Evolutionary conservation across 495 filamentous ascomycete genomes (phyloP), one percentile per base, ranked within the genome.

Genomic region (Schizothecium vesticola): DNA sequence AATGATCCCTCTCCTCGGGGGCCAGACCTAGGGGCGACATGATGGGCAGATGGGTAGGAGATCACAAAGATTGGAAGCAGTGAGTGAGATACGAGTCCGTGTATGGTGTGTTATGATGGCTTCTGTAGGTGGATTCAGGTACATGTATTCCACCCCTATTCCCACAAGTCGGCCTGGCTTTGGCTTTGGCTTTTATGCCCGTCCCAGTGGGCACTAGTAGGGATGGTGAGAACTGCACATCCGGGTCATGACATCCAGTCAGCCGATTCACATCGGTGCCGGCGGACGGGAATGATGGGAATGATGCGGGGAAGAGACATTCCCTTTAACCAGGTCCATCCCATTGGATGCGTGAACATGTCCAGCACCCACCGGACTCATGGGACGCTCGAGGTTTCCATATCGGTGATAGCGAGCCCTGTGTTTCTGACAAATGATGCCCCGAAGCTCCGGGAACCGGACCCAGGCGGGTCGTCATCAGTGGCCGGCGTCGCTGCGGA

Each of bases 1-100:
- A 92, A 71, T 89, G 86, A 59, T 84, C 84, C 68, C 87, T 88
- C 73, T 92, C 80, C 26, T 83, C 85, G 43, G 85, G 76, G 0
- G 86, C 87, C 55, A 92, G 85, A 33, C 77, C 76, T 1, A 74
- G 67, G 25, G 73, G 67, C 13, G 80, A 75, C 75, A 77, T 77
- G 29, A 4, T 73, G 61, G 67, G 22, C 22, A 55, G 29, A 4
- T 73, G 61, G 67, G 22, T 16, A 55, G 21, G 31, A 33, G 1
- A 23, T 25, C 9, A 16, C 29, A 24, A 51, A 16, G 36, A 51
- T n/a, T 4, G 16, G 36, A n/a, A 51, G 36, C 36, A 51, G 36
- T 51, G 16, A 6, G 16, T 19, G n/a, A 3, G 36, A 51, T 51
- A 8, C 0, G 19, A n/a, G 36, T 51, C 12, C 13, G 16, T 16